Evolutionary conservation across 352 stramenopile genomes (phyloP).

Genomic region (Pythium sp.): DNA sequence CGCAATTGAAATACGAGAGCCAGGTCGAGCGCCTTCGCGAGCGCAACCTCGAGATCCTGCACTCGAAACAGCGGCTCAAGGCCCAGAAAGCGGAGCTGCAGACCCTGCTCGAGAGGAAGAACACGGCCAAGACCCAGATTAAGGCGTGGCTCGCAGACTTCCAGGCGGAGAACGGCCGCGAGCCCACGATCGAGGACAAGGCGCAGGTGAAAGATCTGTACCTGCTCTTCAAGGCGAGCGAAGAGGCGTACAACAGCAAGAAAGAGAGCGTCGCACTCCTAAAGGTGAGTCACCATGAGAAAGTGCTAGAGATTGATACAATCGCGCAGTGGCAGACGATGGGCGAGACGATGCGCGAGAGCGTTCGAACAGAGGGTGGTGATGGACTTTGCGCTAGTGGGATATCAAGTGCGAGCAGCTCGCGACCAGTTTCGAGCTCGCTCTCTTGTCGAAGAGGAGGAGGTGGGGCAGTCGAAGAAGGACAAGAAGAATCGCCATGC

Average conservation of each 20-base stretch:
- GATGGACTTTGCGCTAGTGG: neutral
- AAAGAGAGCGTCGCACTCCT: slow-evolving; percentile 36
- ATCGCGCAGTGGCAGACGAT: slow-evolving; percentile 52
- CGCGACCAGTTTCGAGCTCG: slow-evolving; percentile 9
- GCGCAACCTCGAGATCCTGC: slow-evolving; percentile 37
- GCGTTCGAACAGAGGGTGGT: neutral
- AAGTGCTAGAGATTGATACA: slow-evolving; percentile 44
- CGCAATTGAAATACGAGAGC: slow-evolving; percentile 42
- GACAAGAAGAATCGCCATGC: neutral
- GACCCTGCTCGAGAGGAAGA: slow-evolving; percentile 36
- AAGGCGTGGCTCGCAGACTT: slow-evolving; percentile 70
- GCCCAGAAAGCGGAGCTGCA: slow-evolving; percentile 36
- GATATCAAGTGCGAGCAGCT: slow-evolving; percentile 9
- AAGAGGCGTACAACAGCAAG: slow-evolving; percentile 43
- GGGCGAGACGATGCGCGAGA: slow-evolving; percentile 19
- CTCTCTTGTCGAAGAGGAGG: neutral
- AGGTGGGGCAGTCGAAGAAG: neutral
- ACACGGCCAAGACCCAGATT: slow-evolving; percentile 48
- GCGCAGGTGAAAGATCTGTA: slow-evolving; percentile 75
- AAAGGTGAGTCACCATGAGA: slow-evolving; percentile 48
- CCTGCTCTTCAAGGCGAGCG: slow-evolving; percentile 66
- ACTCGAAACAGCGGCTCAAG: slow-evolving; percentile 39
- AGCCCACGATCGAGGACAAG: slow-evolving; percentile 79
- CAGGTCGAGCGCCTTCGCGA: slow-evolving; percentile 43
- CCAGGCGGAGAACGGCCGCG: slow-evolving; percentile 36